Evolutionary conservation across 768 basidiomycete species (phyloP).

Genomic region (Suillus subaureus): DNA sequence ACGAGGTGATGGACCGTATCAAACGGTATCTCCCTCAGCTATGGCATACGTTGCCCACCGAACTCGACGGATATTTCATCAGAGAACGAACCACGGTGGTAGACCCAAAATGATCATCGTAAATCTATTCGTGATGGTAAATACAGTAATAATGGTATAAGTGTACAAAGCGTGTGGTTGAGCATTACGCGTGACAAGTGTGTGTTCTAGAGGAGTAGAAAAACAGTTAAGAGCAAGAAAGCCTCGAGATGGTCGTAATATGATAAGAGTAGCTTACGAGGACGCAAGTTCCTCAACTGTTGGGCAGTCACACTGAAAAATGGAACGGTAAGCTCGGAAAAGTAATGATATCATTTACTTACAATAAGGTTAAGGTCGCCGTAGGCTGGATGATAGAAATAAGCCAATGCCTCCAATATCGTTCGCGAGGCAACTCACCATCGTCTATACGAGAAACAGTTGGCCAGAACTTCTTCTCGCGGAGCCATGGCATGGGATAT

Average conservation of each 20-base stretch:
- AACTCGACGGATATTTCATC: slow-evolving; percentile 23
- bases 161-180: slow-evolving; percentile 61
- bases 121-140: slow-evolving; percentile 19
- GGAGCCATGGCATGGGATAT: slow-evolving; percentile 82
- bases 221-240: slow-evolving; percentile 14
- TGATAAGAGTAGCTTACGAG: slow-evolving; percentile 13
- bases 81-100: slow-evolving; percentile 8
- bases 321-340: slow-evolving; percentile 8
- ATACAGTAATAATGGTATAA: slow-evolving; percentile 33
- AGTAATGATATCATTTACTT: slow-evolving; percentile 36
- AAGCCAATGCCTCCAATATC: not conserved
- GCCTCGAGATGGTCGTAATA: slow-evolving; percentile 23
- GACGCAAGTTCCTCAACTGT: slow-evolving; percentile 77
- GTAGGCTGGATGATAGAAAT: slow-evolving; percentile 56
- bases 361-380: slow-evolving; percentile 91
- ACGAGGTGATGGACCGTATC: slow-evolving; percentile 49
- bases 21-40: slow-evolving; percentile 41
- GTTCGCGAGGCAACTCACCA: slow-evolving; percentile 50
- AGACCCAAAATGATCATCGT: slow-evolving; percentile 16
- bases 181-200: slow-evolving; percentile 48
- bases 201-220: slow-evolving; percentile 55
- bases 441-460: slow-evolving; percentile 91
- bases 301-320: slow-evolving; percentile 76
- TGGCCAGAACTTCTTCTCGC: slow-evolving; percentile 96
- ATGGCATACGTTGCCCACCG: slow-evolving; percentile 31